phyloP scores from a whole-genome alignment of 2,329 filamentous ascomycete genomes.

The Trichoderma sp. region DNA sequence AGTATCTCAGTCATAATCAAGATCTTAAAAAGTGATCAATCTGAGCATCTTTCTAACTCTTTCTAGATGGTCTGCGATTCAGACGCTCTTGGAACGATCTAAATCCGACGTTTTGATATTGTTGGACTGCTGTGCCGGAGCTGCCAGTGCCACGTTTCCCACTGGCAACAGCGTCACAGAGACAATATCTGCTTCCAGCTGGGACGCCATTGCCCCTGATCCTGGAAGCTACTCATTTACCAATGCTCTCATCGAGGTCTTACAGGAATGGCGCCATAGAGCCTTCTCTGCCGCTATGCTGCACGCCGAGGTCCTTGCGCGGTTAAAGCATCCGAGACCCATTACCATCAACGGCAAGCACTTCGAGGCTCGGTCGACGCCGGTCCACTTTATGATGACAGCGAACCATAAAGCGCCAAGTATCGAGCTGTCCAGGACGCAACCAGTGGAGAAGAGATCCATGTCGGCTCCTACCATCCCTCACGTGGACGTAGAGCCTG shows the following conservation, averaged over 20 bases:
- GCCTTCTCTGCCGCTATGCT: slow-evolving; percentile 64
- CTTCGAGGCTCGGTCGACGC: slow-evolving; percentile 61
- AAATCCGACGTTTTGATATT: slow-evolving; percentile 61
- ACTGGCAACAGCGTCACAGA: slow-evolving; percentile 63
- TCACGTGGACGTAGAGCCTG: slow-evolving; percentile 29
- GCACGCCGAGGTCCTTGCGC: slow-evolving; percentile 63
- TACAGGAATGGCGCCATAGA: slow-evolving; percentile 59
- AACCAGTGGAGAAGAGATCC: slow-evolving; percentile 33
- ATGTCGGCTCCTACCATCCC: slow-evolving; percentile 35
- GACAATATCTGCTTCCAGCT: slow-evolving; percentile 64
- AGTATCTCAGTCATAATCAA: slow-evolving; percentile 34
- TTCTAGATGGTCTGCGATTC: slow-evolving; percentile 61
- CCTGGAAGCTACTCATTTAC: slow-evolving; percentile 64
- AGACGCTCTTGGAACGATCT: slow-evolving; percentile 61
- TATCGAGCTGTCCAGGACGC: slow-evolving; percentile 55
- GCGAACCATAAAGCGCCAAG: slow-evolving; percentile 62
- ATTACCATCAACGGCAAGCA: slow-evolving; percentile 61
- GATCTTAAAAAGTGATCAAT: neutral
- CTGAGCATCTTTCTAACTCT: neutral
- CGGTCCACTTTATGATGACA: slow-evolving; percentile 67
- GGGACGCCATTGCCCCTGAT: slow-evolving; percentile 64
- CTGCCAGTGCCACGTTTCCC: slow-evolving; percentile 62
- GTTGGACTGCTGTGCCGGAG: slow-evolving; percentile 63
- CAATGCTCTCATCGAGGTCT: slow-evolving; percentile 61
- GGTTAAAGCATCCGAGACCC: slow-evolving; percentile 62